Percentiles rank a stretch among this genome's conserved stretches.
Conservation (phyloP, 129 eudicot genomes). For the Silybum marianum region DNA sequence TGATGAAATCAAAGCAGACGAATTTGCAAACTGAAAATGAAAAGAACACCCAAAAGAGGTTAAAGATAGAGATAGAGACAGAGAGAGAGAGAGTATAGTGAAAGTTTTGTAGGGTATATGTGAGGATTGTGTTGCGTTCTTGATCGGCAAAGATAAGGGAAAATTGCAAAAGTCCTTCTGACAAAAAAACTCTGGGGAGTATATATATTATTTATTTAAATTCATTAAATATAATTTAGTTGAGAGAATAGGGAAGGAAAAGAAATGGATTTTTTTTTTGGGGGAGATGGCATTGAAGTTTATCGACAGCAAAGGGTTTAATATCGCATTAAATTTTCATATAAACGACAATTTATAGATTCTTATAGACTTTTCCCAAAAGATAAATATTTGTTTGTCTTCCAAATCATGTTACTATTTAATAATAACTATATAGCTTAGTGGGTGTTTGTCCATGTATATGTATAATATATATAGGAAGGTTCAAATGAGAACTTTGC, state of each 20-base stretch:
- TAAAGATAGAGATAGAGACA: background rate
- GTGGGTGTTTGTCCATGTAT: too few relatives aligned
- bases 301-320: background rate
- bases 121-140: slow-evolving; percentile 38
- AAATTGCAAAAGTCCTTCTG: slow-evolving; percentile 26
- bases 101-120: slow-evolving; percentile 21
- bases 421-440: too few relatives aligned
- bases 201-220: slow-evolving; percentile 7
- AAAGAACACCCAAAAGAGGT: background rate
- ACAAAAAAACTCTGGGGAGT: slow-evolving; percentile 28
- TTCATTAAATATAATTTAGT: background rate
- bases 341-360: slow-evolving; percentile 36
- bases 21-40: background rate
- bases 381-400: background rate
- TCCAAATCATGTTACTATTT: background rate
- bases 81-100: background rate
- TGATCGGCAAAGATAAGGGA: slow-evolving; percentile 48
- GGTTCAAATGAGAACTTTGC: too few relatives aligned
- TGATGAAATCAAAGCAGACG: background rate
- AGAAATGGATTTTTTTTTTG: slow-evolving; percentile 1
- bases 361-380: slow-evolving; percentile 15
- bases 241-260: slow-evolving; percentile 21
- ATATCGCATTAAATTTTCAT: slow-evolving; percentile 5
- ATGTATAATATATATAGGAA: too few relatives aligned
- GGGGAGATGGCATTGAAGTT: slow-evolving; percentile 11